Evolutionary conservation across 225 moss, liverwort and hornwort species (phyloP).

Genomic region (Thuidium tamariscinum): DNA sequence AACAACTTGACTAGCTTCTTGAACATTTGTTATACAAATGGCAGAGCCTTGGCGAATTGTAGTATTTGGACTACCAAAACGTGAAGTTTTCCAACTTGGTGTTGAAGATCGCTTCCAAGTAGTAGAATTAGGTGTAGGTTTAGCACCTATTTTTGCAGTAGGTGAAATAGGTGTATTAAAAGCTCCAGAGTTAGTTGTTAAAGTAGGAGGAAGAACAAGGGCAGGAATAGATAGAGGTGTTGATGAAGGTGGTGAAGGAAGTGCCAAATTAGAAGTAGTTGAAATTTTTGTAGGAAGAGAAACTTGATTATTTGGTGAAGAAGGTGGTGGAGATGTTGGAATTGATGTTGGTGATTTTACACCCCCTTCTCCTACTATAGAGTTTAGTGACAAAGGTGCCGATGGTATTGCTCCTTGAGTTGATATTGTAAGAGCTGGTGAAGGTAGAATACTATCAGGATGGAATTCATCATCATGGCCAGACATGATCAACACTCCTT

Average conservation of each 20-base stretch:
- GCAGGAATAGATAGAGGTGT: neutral
- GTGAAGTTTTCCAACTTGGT: neutral
- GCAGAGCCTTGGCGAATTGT: constrained; percentile 10
- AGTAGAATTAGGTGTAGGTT: neutral
- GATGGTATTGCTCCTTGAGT: neutral
- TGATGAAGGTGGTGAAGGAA: neutral
- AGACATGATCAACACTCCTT: constrained; percentile 70
- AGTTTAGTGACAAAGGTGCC: neutral
- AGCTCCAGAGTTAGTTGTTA: neutral
- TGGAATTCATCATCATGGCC: constrained; percentile 60
- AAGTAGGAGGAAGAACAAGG: neutral
- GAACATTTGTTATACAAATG: constrained; percentile 41
- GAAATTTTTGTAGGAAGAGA: neutral
- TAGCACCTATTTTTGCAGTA: accelerated
- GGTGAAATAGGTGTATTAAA: neutral
- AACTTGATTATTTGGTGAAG: neutral
- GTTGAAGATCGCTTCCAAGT: neutral
- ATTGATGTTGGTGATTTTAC: neutral
- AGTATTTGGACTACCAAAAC: constrained; percentile 9
- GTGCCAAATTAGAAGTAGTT: too few relatives aligned
- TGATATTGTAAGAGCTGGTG: neutral
- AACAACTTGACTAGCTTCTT: constrained; percentile 51
- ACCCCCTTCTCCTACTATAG: neutral
- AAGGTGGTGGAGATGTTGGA: neutral
- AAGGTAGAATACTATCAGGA: neutral